Conservation (phyloP, 1,284 basidiomycete species). For the Caloboletus firmus region DNA sequence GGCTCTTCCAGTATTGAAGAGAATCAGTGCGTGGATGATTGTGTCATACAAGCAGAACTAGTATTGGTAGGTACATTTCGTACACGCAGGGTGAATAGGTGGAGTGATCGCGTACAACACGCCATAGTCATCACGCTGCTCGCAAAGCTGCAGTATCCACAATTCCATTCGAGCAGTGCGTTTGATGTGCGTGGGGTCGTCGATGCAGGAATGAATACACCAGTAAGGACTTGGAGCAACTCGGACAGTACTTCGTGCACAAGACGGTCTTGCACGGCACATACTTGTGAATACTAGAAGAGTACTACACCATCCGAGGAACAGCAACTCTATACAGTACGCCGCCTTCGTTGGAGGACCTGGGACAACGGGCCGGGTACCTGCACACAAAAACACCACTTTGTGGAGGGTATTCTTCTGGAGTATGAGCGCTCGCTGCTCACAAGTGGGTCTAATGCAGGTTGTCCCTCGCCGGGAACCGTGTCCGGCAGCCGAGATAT, state of each 20-base stretch:
- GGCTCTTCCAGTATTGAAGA: no score
- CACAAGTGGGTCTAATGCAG: no score
- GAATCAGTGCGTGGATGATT: no score
- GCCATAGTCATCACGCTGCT: constrained; percentile 78
- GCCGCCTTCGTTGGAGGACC: constrained; percentile 62
- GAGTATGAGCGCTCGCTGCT: no score
- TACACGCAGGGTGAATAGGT: no score
- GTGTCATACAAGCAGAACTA: no score
- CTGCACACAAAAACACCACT: constrained; percentile 13
- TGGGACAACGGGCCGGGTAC: constrained; percentile 43
- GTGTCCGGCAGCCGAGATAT: no score
- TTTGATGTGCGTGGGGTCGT: constrained; percentile 68
- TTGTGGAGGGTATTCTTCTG: no score
- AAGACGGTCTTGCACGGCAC: constrained; percentile 10
- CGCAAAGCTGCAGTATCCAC: constrained; percentile 58
- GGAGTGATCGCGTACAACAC: constrained; percentile 57
- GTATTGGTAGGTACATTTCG: no score
- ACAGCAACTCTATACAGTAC: constrained; percentile 48
- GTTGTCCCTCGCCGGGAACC: no score
- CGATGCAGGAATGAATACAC: constrained; percentile 68
- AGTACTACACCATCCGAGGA: constrained; percentile 61
- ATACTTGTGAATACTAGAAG: constrained; percentile 57
- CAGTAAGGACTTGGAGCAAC: constrained; percentile 54
- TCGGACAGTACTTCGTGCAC: not conserved
- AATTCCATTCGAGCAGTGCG: constrained; percentile 70